Base-by-base conservation (phyloP, 306 rosid species). In the Abrus pulchellus region DNA sequence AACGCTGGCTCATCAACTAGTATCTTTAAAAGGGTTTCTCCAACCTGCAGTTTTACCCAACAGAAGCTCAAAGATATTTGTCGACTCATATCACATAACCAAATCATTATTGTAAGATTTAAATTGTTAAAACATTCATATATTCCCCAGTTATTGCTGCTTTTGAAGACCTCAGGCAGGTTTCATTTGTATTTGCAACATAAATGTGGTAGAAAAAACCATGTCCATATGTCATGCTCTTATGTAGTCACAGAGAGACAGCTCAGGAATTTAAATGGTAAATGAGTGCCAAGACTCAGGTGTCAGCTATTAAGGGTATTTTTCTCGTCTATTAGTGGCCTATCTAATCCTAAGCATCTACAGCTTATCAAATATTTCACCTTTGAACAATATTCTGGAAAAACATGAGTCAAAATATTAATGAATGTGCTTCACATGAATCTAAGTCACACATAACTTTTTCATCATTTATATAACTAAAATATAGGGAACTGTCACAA, bases 11-110 rank as follows among this genome's bases (percentile, higher is more conserved):
- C 92, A 30, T 87, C 88, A 12, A 89, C 86, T 40, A 34, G 13
- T 79, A 93, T 86, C 77, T 87, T 91, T 48, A 91, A 61, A 63
- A 95, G 99, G 52, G 94, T 88, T 82, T 90, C 96, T 87, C 99
- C 99, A 86, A 95, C 99, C 99, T 93, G 90, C 76, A 75, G 71
- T 74, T 78, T 65, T 66, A 52, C 78, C 69, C 72, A 66, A 64
- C 55, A 81, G 32, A 81, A 80, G 75, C 62, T 57, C 38, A 70
- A 75, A 75, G 48, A 64, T 61, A 75, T 62, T 6, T 10, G 54
- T 20, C 33, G 33, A 54, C 64, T 41, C 13, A 9, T 52, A 45
- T 27, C 38, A 69, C 34, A 69, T 6, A 6, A 53, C 43, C 68
- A 84, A 69, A 80, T 41, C 72, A 69, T 72, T 57, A 9, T 52